Evolutionary conservation across 257 asterid genomes (phyloP).

Genomic region (Penstemon newberryi): DNA sequence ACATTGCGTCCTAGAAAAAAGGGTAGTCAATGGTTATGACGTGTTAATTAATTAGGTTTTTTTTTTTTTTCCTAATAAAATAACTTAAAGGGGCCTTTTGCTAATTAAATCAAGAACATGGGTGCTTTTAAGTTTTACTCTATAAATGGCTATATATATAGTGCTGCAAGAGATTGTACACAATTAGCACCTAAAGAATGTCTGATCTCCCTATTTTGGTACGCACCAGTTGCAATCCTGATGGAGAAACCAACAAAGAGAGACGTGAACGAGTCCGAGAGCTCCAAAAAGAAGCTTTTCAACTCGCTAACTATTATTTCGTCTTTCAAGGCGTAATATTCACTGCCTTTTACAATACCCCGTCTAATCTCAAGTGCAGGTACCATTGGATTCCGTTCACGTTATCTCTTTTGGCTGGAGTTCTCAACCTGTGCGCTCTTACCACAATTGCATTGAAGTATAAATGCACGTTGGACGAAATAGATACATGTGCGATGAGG

Average conservation of each 20-base stretch:
- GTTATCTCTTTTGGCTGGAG: constrained; percentile 28
- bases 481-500: background rate
- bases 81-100: no score
- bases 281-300: constrained; percentile 31
- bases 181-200: no score
- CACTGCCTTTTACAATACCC: constrained; percentile 30
- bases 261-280: constrained; percentile 23
- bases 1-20: no score
- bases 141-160: no score
- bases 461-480: constrained; percentile 25
- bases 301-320: constrained; percentile 31
- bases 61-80: no score
- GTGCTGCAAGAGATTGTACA: no score
- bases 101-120: no score
- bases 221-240: no score
- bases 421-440: constrained; percentile 28
- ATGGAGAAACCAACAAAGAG: constrained; percentile 9
- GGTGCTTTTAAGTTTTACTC: no score
- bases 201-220: no score
- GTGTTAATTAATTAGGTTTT: no score
- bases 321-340: constrained; percentile 34
- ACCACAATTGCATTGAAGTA: constrained; percentile 25
- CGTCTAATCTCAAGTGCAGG: constrained; percentile 33
- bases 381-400: constrained; percentile 32
- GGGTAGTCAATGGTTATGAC: no score